These are phyloP conservation scores for Candida suzukii DNA, from an alignment of 805 yeast species.

Conservation along the genomic window DNA sequence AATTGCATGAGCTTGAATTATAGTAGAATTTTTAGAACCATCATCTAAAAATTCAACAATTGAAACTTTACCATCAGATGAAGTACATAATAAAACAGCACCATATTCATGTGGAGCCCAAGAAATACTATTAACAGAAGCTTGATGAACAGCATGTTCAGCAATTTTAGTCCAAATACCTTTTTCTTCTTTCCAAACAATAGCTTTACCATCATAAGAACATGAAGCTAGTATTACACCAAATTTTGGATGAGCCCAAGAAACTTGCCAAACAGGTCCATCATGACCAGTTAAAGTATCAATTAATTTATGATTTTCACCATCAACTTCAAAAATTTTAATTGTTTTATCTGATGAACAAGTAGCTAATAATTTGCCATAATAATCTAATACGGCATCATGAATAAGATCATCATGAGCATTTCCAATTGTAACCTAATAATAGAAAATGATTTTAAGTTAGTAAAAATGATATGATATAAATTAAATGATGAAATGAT, in stretches of 20 bases:
- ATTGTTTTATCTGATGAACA: conserved; percentile 95
- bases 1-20: conserved; percentile 78
- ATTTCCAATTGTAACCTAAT: conserved; percentile 74
- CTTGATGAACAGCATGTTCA: conserved; percentile 82
- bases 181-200: conserved; percentile 92
- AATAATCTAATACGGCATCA: conserved; percentile 95
- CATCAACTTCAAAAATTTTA: conserved; percentile 86
- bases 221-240: conserved; percentile 93
- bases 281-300: conserved; percentile 91
- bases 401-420: conserved; percentile 92
- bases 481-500: too few species aligned
- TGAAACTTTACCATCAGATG: conserved; percentile 89
- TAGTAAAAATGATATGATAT: too few species aligned
- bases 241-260: conserved; percentile 98
- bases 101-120: conserved; percentile 99
- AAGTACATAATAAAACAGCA: conserved; percentile 81
- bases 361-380: conserved; percentile 92
- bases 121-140: conserved; percentile 86
- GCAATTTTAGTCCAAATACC: conserved; percentile 85
- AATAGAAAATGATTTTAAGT: neutral
- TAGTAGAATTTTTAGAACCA: conserved; percentile 62
- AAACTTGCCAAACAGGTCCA: conserved; percentile 98
- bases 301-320: conserved; percentile 70
- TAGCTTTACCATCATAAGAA: conserved; percentile 90
- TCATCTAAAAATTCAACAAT: conserved; percentile 88